Conservation (phyloP, 352 stramenopile genomes). For the Pythium rishiriense region DNA sequence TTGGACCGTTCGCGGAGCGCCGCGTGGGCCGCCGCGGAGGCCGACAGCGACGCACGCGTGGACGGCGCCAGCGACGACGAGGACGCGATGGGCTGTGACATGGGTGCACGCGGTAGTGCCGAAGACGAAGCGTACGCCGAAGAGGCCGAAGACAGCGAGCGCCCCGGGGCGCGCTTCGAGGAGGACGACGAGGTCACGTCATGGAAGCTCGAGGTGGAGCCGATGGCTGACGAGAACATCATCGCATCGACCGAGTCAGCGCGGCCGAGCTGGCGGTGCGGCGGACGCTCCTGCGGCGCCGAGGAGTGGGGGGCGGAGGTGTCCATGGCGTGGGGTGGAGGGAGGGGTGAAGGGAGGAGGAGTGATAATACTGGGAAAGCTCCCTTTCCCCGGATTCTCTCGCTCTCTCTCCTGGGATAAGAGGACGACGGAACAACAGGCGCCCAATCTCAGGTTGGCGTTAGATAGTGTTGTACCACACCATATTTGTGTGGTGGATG, state of each 20-base stretch:
- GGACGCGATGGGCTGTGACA: background rate
- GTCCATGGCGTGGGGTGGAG: background rate
- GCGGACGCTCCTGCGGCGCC: conserved; percentile 2
- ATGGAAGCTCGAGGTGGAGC: conserved; percentile 13
- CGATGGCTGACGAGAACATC: conserved; percentile 21
- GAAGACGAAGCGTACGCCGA: conserved; percentile 5
- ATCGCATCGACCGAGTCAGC: conserved; percentile 44
- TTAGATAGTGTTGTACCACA: no score
- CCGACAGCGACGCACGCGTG: conserved; percentile 22
- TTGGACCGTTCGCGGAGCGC: conserved; percentile 61
- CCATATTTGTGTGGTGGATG: no score
- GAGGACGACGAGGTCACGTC: conserved; percentile 10
- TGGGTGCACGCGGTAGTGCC: conserved; percentile 3
- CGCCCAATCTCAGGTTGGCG: no score
- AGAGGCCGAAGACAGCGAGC: conserved; percentile 1
- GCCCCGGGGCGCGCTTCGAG: background rate
- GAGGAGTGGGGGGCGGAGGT: no score
- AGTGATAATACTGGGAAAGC: no score
- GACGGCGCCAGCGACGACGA: conserved; percentile 1
- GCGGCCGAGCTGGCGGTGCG: conserved; percentile 32
- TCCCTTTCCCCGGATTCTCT: no score
- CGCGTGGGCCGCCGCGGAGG: conserved; percentile 32
- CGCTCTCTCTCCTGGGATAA: no score
- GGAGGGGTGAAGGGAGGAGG: background rate
- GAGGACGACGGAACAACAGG: no score